These are phyloP conservation scores for Haplosporangium gracile DNA, from an alignment of 192 early-diverging fungal genomes.

Conservation along the genomic window DNA sequence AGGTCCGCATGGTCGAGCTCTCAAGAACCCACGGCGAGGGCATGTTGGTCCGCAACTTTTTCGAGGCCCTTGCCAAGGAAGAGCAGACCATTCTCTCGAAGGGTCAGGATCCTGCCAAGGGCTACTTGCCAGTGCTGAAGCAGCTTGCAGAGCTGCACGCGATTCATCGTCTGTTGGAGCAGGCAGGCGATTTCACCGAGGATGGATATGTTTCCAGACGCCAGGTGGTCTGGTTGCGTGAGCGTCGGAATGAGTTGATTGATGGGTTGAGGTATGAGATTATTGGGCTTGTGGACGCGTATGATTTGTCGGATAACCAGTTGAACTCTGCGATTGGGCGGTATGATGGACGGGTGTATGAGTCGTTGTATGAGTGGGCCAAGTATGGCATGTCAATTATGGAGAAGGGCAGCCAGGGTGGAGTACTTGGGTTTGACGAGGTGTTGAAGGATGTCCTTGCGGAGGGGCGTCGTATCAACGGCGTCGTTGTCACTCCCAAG, in stretches of 20 bases:
- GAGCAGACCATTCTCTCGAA: conserved; percentile 13
- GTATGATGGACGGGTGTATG: conserved; percentile 87
- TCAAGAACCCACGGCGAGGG: conserved; percentile 77
- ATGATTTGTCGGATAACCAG: conserved; percentile 86
- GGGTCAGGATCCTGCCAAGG: conserved; percentile 38
- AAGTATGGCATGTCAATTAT: conserved; percentile 52
- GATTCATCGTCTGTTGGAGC: conserved; percentile 75
- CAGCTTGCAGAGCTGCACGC: conserved; percentile 80
- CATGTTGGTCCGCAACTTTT: conserved; percentile 83
- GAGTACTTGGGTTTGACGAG: conserved; percentile 47
- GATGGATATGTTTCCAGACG: conserved; percentile 75
- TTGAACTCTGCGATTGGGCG: conserved; percentile 90
- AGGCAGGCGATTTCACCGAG: conserved; percentile 83
- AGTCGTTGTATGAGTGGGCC: conserved; percentile 72
- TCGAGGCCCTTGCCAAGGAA: conserved; percentile 69
- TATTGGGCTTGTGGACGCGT: conserved; percentile 87
- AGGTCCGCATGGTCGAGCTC: conserved; percentile 59
- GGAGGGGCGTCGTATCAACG: conserved; percentile 42
- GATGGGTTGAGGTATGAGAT: conserved; percentile 73
- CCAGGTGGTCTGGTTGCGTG: conserved; percentile 73
- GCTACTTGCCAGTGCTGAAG: conserved; percentile 71
- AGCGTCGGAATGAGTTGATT: conserved; percentile 69
- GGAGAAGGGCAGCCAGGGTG: conserved; percentile 46
- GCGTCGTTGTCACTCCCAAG: conserved; percentile 28
- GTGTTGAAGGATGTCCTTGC: conserved; percentile 44